A percentile compares a stretch with the other conserved stretches of the same genome.
Evolutionary conservation across 2,329 filamentous ascomycete species (phyloP).

Genomic region (Ilyonectria mors-panacis): DNA sequence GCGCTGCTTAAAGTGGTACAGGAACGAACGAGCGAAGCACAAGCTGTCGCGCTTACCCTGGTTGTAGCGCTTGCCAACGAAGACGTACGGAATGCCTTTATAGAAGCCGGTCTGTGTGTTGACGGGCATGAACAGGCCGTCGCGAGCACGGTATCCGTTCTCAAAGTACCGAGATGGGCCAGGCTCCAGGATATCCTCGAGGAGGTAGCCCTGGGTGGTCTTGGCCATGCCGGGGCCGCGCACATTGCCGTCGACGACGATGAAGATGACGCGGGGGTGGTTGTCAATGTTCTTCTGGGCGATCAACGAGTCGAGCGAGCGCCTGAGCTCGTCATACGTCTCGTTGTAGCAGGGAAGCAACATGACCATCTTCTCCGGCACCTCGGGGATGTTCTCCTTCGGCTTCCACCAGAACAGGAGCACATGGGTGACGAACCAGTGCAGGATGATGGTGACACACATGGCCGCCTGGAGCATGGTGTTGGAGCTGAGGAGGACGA

Average conservation of each 20-base stretch:
- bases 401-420: slow-evolving; percentile 50
- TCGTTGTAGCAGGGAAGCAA: slow-evolving; percentile 67
- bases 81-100: slow-evolving; percentile 62
- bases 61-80: slow-evolving; percentile 65
- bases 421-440: slow-evolving; percentile 50
- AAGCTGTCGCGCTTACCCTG: slow-evolving; percentile 66
- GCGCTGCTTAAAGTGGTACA: slow-evolving; percentile 64
- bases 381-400: slow-evolving; percentile 54
- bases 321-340: slow-evolving; percentile 59
- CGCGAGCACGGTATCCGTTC: slow-evolving; percentile 62
- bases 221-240: slow-evolving; percentile 63
- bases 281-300: slow-evolving; percentile 59
- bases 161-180: slow-evolving; percentile 54
- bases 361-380: slow-evolving; percentile 61
- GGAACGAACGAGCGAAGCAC: slow-evolving; percentile 64
- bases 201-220: slow-evolving; percentile 63
- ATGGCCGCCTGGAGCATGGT: slow-evolving; percentile 61
- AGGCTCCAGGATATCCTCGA: slow-evolving; percentile 61
- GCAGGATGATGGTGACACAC: slow-evolving; percentile 56
- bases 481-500: slow-evolving; percentile 62
- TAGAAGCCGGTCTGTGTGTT: slow-evolving; percentile 61
- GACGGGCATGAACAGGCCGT: slow-evolving; percentile 63
- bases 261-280: slow-evolving; percentile 61
- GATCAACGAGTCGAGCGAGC: slow-evolving; percentile 63
- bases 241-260: slow-evolving; percentile 64